Percentiles rank a stretch among this genome's conserved stretches.
These are phyloP conservation scores for Mortierella sp. DNA, from an alignment of 371 early-diverging fungal genomes.

Conservation along the genomic window DNA sequence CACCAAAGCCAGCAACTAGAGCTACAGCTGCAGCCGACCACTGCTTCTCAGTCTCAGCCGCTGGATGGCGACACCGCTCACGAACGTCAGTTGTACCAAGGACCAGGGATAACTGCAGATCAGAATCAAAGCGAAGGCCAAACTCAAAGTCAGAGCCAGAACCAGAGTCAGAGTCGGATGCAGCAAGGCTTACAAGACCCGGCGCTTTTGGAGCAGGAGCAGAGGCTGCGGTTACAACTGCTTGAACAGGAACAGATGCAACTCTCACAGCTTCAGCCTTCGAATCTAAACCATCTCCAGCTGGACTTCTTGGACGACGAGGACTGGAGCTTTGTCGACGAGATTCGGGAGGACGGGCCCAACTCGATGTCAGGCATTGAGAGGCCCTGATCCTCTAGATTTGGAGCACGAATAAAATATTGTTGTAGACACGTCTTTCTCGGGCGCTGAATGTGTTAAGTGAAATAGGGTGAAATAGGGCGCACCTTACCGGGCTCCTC, in stretches of 20 bases:
- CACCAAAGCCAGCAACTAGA: slow-evolving; percentile 9
- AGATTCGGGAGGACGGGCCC: slow-evolving; percentile 28
- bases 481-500: no score
- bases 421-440: no score
- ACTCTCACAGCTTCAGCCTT: slow-evolving; percentile 40
- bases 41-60: no score
- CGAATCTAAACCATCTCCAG: slow-evolving; percentile 33
- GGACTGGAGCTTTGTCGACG: slow-evolving; percentile 50
- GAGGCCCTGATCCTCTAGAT: not conserved
- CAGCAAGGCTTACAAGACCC: not conserved
- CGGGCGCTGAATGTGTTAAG: no score
- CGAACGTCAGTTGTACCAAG: not conserved
- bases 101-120: no score
- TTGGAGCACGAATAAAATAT: not conserved
- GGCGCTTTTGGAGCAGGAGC: slow-evolving; percentile 25
- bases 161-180: slow-evolving; percentile 11
- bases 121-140: no score
- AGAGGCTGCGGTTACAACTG: slow-evolving; percentile 27
- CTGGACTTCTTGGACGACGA: slow-evolving; percentile 45
- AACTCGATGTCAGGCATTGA: not conserved
- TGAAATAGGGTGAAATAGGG: no score
- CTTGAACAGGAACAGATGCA: slow-evolving; percentile 52
- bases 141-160: not conserved
- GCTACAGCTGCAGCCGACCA: slow-evolving; percentile 9
- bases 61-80: not conserved